phyloP scores from a whole-genome alignment of 2,329 filamentous ascomycete species.

The Eutypella sp. region DNA sequence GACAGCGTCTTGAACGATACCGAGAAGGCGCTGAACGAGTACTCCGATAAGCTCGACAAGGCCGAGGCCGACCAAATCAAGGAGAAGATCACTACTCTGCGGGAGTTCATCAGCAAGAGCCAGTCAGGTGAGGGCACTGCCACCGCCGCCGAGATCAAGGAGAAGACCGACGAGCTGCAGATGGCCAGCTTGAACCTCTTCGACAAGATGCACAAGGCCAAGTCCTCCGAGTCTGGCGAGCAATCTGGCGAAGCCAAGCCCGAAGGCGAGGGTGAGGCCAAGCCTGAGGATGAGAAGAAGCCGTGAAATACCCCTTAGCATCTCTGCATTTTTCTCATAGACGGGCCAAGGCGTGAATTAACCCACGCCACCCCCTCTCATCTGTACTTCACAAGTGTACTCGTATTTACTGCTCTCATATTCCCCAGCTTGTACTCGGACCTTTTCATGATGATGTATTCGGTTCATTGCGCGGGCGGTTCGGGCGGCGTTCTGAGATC shows the following conservation, averaged over 20 bases:
- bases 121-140: slow-evolving; percentile 84
- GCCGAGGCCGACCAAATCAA: slow-evolving; percentile 85
- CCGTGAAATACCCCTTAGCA: slow-evolving; percentile 40
- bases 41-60: slow-evolving; percentile 95
- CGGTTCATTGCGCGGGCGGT: slow-evolving; percentile 25
- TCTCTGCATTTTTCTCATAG: slow-evolving; percentile 15
- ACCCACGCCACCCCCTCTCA: slow-evolving; percentile 30
- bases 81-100: slow-evolving; percentile 84
- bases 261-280: slow-evolving; percentile 39
- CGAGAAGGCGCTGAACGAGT: slow-evolving; percentile 96
- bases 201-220: slow-evolving; percentile 99
- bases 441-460: slow-evolving; percentile 37
- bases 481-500: slow-evolving; percentile 30
- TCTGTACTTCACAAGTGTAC: slow-evolving; percentile 47
- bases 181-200: slow-evolving; percentile 93
- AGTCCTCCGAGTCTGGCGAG: slow-evolving; percentile 59
- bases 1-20: slow-evolving; percentile 96
- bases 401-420: slow-evolving; percentile 39
- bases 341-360: slow-evolving; percentile 26
- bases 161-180: slow-evolving; percentile 98
- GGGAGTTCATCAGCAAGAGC: slow-evolving; percentile 89
- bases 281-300: slow-evolving; percentile 62
- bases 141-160: slow-evolving; percentile 91
- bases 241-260: slow-evolving; percentile 43
- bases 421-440: slow-evolving; percentile 14